Conservation (phyloP, 192 early-diverging fungal species). For the Geosiphon pyriformis region DNA sequence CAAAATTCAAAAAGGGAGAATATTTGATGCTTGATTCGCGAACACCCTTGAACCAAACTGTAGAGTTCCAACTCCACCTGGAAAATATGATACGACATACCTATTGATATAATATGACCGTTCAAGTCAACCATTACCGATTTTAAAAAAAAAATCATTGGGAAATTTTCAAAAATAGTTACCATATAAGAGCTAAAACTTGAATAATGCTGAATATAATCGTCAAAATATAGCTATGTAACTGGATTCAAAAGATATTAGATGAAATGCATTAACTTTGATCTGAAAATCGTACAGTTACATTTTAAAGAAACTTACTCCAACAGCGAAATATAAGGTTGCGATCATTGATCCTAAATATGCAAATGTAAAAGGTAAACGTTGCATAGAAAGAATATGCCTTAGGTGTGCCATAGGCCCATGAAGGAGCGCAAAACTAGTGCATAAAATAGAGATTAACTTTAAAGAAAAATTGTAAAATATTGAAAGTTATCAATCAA, state of each 20-base stretch:
- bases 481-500: neutral
- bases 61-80: slow-evolving; percentile 13
- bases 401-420: slow-evolving; percentile 76
- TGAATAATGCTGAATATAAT: slow-evolving; percentile 14
- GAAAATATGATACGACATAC: slow-evolving; percentile 20
- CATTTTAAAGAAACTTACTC: slow-evolving; percentile 44
- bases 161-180: neutral
- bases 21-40: slow-evolving; percentile 13
- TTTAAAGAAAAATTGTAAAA: slow-evolving; percentile 1
- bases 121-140: neutral
- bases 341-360: slow-evolving; percentile 80
- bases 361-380: slow-evolving; percentile 72
- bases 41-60: slow-evolving; percentile 6
- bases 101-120: slow-evolving; percentile 10
- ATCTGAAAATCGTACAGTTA: neutral
- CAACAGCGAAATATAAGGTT: slow-evolving; percentile 80
- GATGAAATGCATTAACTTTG: neutral
- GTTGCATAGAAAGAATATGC: slow-evolving; percentile 72
- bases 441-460: slow-evolving; percentile 18
- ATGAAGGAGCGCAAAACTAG: slow-evolving; percentile 71
- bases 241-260: neutral
- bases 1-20: slow-evolving; percentile 4
- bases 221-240: slow-evolving; percentile 4
- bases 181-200: slow-evolving; percentile 23
- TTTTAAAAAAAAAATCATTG: neutral